Conservation (phyloP, 75 land plant species). For the Gnetum montanum region DNA sequence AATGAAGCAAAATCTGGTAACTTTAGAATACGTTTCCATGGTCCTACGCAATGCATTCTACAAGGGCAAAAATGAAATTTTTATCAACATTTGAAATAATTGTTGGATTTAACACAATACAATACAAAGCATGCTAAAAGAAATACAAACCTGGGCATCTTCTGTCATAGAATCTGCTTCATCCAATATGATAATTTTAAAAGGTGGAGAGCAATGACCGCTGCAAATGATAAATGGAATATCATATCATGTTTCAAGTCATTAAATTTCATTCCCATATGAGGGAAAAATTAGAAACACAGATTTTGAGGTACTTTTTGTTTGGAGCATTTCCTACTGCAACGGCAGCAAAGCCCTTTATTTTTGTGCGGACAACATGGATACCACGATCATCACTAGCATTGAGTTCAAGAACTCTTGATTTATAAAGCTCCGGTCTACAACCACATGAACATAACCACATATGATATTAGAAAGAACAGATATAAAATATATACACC, state of each 20-base stretch:
- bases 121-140: slow-evolving; percentile 63
- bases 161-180: slow-evolving; percentile 99
- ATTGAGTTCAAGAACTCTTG: slow-evolving; percentile 93
- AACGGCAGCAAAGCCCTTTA: slow-evolving; percentile 95
- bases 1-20: slow-evolving; percentile 92
- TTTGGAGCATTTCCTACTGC: no score
- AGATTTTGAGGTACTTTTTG: no score
- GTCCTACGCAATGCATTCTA: slow-evolving; percentile 98
- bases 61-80: slow-evolving; percentile 1
- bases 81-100: not conserved
- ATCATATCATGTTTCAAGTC: no score
- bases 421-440: slow-evolving; percentile 92
- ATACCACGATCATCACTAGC: slow-evolving; percentile 99
- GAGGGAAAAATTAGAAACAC: no score
- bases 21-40: slow-evolving; percentile 97
- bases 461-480: not conserved
- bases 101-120: not conserved
- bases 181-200: slow-evolving; percentile 83
- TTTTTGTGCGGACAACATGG: slow-evolving; percentile 96
- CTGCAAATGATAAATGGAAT: slow-evolving; percentile 20
- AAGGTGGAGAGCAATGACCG: slow-evolving; percentile 89
- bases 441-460: no score
- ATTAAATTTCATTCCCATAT: no score
- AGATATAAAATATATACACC: not conserved
- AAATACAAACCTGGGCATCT: slow-evolving; percentile 84